Evolutionary conservation across 352 stramenopile genomes (phyloP).

Genomic region (Paralagenidium karlingii): DNA sequence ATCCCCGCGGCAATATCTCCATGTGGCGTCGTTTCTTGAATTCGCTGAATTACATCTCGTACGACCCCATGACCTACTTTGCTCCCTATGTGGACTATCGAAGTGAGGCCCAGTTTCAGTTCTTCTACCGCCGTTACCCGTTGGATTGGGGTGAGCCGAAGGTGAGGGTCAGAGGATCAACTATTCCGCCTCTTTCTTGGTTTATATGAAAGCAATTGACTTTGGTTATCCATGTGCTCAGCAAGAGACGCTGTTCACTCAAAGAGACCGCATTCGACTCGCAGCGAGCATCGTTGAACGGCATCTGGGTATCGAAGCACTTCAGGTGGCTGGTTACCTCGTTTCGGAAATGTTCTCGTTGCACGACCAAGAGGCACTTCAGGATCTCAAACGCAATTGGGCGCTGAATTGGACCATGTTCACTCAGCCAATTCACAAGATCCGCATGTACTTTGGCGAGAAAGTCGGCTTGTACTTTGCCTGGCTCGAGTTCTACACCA

Average conservation of each 20-base stretch:
- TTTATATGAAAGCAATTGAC: too few relatives aligned
- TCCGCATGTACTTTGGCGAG: conserved; percentile 87
- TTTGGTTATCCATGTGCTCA: too few relatives aligned
- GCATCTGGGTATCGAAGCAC: conserved; percentile 62
- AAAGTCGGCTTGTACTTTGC: conserved; percentile 88
- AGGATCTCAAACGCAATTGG: conserved; percentile 62
- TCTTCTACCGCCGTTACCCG: conserved; percentile 73
- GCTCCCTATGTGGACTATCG: conserved; percentile 64
- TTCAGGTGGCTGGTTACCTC: conserved; percentile 37
- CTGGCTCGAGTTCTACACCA: conserved; percentile 89
- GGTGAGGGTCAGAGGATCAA: too few relatives aligned
- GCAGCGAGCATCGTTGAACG: conserved; percentile 52
- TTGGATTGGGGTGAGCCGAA: conserved; percentile 51
- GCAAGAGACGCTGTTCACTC: conserved; percentile 68
- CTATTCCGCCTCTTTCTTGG: too few relatives aligned
- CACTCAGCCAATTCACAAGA: conserved; percentile 76
- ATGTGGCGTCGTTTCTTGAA: conserved; percentile 29
- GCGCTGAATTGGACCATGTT: conserved; percentile 63
- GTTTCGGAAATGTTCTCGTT: conserved; percentile 78
- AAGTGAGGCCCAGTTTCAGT: conserved; percentile 53
- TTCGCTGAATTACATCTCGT: conserved; percentile 42
- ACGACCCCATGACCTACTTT: conserved; percentile 75
- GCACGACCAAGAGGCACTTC: conserved; percentile 56
- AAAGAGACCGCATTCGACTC: conserved; percentile 73
- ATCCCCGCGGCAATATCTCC: conserved; percentile 10